Base-by-base conservation (phyloP, 805 yeast species). In the Starmerella apis region DNA sequence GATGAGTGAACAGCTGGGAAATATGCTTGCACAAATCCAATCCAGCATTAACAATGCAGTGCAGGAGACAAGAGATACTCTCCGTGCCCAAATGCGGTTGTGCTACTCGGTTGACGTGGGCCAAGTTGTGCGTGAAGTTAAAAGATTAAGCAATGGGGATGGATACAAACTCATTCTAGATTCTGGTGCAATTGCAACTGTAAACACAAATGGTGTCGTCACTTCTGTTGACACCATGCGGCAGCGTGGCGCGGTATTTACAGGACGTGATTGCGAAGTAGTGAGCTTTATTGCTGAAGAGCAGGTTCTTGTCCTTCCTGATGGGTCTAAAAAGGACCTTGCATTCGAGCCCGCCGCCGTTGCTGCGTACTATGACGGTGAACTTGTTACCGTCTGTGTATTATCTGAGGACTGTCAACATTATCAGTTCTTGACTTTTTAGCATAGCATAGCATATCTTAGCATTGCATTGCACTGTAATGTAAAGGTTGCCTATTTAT, bases 371-470 rank as follows among this genome's bases (percentile, higher is more conserved):
- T 16, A 18, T n/a, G 48, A 47, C 10, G 38, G 23, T 10, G 28
- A 32, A 4, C 2, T 7, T 24, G 27, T 37, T 14, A 24, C 33
- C 2, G 50, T 43, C 7, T 53, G 56, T 28, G 50, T 47, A 3
- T 27, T 53, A 9, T 49, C 56, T 10, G 49, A 50, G 19, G 56
- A 53, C 39, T 37, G 46, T 13, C 56, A 47, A 30, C 56, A 53
- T 25, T 53, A 46, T 22, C 47, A 50, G 37, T 50, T 53, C 27
- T 4, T 45, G 19, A 33, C 38, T 10, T 27, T 42, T 8, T 27
- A 27, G 30, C 30, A 11, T 11, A 9, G 10, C 11, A 27, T 9
- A 27, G 30, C 30, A 27, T 11, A 8, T 27, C 8, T 28, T 20
- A 27, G 37, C 23, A 33, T 33, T 27, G 9, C 31, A 9, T 27